Conservation (phyloP, 2,329 filamentous ascomycete genomes). For the Fusarium austroafricanum region DNA sequence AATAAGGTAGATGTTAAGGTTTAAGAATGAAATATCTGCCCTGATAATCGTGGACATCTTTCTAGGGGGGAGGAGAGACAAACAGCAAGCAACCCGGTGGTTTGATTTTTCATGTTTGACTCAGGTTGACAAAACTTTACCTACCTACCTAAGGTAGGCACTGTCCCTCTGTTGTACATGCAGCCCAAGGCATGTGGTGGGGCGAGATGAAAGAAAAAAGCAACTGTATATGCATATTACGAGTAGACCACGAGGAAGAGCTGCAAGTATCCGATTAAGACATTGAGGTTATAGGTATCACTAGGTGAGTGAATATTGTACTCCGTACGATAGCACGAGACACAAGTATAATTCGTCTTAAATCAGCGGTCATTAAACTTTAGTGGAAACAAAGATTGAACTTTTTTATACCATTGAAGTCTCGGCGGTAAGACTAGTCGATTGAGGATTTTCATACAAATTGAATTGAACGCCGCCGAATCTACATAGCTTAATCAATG, state of each 20-base stretch:
- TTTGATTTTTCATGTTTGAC: not conserved
- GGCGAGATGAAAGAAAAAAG: conserved; percentile 14
- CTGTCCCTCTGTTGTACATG: not conserved
- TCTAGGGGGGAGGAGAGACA: not conserved
- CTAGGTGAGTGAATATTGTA: not conserved
- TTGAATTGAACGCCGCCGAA: conserved; percentile 12
- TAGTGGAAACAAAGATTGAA: not conserved
- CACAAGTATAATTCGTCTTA: not conserved
- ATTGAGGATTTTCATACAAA: conserved; percentile 8
- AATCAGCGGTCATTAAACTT: not conserved
- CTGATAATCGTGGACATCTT: not conserved
- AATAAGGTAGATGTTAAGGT: not conserved
- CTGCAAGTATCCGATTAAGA: conserved; percentile 6
- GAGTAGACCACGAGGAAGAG: conserved; percentile 19
- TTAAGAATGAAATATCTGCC: conserved; percentile 2
- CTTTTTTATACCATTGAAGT: not conserved
- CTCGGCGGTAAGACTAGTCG: not conserved
- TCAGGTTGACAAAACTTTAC: not conserved
- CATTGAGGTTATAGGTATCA: conserved; percentile 2
- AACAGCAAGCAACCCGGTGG: not conserved
- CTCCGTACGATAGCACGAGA: not conserved
- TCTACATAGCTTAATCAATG: conserved; percentile 10
- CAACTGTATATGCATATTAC: conserved; percentile 11
- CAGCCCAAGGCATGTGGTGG: conserved; percentile 5
- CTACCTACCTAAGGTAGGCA: not conserved